These are phyloP conservation scores for Xerocomus minutiporus DNA, from an alignment of 1,284 basidiomycete species.

Conservation along the genomic window DNA sequence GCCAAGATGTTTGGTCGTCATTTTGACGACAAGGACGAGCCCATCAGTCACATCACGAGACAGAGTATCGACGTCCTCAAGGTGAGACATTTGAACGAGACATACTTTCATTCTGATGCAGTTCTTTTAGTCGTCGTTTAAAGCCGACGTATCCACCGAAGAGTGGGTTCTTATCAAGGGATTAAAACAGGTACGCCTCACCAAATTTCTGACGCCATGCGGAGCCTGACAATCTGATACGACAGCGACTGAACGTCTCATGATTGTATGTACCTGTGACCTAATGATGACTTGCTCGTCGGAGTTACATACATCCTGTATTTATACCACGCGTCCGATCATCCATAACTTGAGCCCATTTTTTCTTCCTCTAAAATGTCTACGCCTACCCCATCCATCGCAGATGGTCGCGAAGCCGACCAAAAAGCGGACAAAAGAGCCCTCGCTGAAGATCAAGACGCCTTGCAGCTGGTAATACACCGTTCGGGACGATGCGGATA, in stretches of 20 bases:
- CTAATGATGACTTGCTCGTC: slow-evolving; percentile 4
- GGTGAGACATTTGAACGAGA: slow-evolving; percentile 38
- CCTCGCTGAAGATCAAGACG: slow-evolving; percentile 42
- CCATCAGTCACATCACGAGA: slow-evolving; percentile 87
- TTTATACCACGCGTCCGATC: slow-evolving; percentile 27
- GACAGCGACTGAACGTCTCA: slow-evolving; percentile 44
- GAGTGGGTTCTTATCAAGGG: slow-evolving; percentile 95
- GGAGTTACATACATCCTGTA: slow-evolving; percentile 30
- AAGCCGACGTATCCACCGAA: slow-evolving; percentile 84
- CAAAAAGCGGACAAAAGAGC: slow-evolving; percentile 13
- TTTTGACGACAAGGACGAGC: slow-evolving; percentile 95
- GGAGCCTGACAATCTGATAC: slow-evolving; percentile 1
- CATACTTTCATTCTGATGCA: slow-evolving; percentile 4
- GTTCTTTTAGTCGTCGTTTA: slow-evolving; percentile 68
- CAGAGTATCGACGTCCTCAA: slow-evolving; percentile 94
- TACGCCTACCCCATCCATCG: slow-evolving; percentile 21
- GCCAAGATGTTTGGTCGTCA: slow-evolving; percentile 92
- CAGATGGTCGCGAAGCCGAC: slow-evolving; percentile 5
- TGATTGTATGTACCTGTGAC: slow-evolving; percentile 24
- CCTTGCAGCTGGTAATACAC: slow-evolving; percentile 59
- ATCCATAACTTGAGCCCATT: background rate
- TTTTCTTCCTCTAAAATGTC: background rate
- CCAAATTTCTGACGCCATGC: background rate
- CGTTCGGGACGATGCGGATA: slow-evolving; percentile 28
- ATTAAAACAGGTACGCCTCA: slow-evolving; percentile 71